Conservation (phyloP, 768 basidiomycete genomes). For the Scleroderma bovista region DNA sequence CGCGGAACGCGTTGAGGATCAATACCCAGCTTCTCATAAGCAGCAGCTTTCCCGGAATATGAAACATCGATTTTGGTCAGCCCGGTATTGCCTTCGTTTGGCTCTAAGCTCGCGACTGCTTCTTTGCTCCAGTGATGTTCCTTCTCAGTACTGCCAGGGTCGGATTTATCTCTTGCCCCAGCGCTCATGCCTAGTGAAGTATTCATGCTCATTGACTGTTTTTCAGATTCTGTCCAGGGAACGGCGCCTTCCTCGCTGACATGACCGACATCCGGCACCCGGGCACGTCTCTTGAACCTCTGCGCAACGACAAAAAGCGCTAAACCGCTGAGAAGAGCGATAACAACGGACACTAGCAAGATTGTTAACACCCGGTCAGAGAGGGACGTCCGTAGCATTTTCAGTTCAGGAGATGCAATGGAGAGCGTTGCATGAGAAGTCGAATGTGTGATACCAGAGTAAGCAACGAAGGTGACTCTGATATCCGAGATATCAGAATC, state of each 20-base stretch:
- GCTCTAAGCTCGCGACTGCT: slow-evolving; percentile 20
- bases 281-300: slow-evolving; percentile 47
- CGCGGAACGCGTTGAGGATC: slow-evolving; percentile 48
- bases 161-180: slow-evolving; percentile 12
- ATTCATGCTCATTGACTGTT: slow-evolving; percentile 63
- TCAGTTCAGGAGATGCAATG: slow-evolving; percentile 39
- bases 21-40: slow-evolving; percentile 31
- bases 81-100: slow-evolving; percentile 19
- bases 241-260: slow-evolving; percentile 48
- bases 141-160: slow-evolving; percentile 5
- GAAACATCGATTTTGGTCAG: slow-evolving; percentile 5
- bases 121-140: slow-evolving; percentile 30
- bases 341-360: slow-evolving; percentile 55
- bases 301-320: slow-evolving; percentile 54
- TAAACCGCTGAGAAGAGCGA: slow-evolving; percentile 57
- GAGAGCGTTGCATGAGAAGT: slow-evolving; percentile 61
- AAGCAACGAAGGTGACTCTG: slow-evolving; percentile 59
- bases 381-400: slow-evolving; percentile 24
- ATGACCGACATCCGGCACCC: slow-evolving; percentile 56
- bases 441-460: slow-evolving; percentile 59
- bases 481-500: slow-evolving; percentile 39
- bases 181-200: slow-evolving; percentile 63
- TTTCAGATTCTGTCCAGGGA: slow-evolving; percentile 58
- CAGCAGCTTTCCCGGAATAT: slow-evolving; percentile 7
- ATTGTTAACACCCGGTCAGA: slow-evolving; percentile 31